Percentiles rank a stretch among this genome's conserved stretches.
Evolutionary conservation across 1,139 yeast genomes (phyloP).

Genomic region (Kluyveromyces sp.): DNA sequence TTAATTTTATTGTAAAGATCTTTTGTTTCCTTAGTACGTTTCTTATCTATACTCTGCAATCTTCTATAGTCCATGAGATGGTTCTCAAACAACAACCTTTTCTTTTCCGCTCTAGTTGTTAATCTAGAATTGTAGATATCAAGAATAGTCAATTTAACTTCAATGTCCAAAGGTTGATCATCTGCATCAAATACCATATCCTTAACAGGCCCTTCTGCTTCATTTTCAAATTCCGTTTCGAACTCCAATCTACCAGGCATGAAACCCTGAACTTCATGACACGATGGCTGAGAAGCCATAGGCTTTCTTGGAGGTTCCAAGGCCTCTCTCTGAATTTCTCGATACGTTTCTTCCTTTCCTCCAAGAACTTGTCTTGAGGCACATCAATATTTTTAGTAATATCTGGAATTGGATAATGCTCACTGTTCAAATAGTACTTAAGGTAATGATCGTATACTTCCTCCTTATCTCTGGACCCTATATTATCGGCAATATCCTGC

Average conservation of each 20-base stretch:
- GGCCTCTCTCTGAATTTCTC: constrained; percentile 60
- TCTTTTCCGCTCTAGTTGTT: constrained; percentile 88
- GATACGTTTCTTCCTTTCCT: constrained; percentile 59
- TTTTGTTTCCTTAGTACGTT: constrained; percentile 81
- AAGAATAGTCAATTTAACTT: constrained; percentile 75
- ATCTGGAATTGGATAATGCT: constrained; percentile 75
- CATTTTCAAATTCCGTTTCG: constrained; percentile 93
- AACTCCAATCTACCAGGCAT: constrained; percentile 98
- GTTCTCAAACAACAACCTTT: constrained; percentile 71
- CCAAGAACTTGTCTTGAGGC: constrained; percentile 62
- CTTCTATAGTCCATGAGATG: constrained; percentile 76
- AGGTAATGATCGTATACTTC: constrained; percentile 83
- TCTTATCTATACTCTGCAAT: constrained; percentile 49
- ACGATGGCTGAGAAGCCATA: constrained; percentile 86
- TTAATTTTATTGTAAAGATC: constrained; percentile 69
- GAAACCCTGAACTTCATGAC: constrained; percentile 94
- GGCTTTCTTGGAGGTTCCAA: constrained; percentile 80
- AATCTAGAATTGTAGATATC: constrained; percentile 86
- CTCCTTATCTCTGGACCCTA: constrained; percentile 86
- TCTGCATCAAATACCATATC: constrained; percentile 95
- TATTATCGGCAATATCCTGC: constrained; percentile 94
- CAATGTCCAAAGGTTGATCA: constrained; percentile 80
- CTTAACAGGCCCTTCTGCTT: constrained; percentile 88
- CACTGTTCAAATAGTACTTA: constrained; percentile 58
- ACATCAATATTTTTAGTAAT: constrained; percentile 63